Conservation (phyloP, 2,329 filamentous ascomycete species). For the Diplocarpon rosae region DNA sequence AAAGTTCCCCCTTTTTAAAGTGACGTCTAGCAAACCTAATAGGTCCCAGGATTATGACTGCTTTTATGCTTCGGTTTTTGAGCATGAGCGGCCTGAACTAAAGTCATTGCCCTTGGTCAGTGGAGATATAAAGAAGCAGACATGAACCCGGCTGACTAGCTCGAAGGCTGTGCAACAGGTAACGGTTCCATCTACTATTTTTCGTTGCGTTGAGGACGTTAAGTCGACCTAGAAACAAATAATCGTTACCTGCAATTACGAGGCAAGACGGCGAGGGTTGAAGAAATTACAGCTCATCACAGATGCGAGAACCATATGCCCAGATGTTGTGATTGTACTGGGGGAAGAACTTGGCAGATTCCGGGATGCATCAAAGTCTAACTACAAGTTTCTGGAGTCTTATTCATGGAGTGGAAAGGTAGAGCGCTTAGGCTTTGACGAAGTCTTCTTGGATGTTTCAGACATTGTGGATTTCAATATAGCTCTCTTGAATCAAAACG, state of each 20-base stretch:
- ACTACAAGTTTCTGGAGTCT: constrained; percentile 61
- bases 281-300: constrained; percentile 76
- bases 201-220: constrained; percentile 26
- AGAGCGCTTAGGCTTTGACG: constrained; percentile 82
- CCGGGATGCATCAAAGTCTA: constrained; percentile 70
- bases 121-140: constrained; percentile 43
- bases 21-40: constrained; percentile 4
- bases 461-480: constrained; percentile 79
- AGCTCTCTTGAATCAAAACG: constrained; percentile 54
- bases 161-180: constrained; percentile 26
- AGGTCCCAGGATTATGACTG: constrained; percentile 62
- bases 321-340: constrained; percentile 73
- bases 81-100: constrained; percentile 65
- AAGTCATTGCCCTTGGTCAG: constrained; percentile 68
- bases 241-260: constrained; percentile 88
- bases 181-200: constrained; percentile 5
- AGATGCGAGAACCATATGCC: constrained; percentile 70
- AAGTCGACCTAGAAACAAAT: constrained; percentile 46
- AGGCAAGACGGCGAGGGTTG: constrained; percentile 62
- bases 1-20: constrained; percentile 4
- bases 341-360: constrained; percentile 82
- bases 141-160: constrained; percentile 12
- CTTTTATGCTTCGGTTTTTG: constrained; percentile 84
- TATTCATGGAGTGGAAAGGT: constrained; percentile 70
- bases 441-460: constrained; percentile 65